Evolutionary conservation across 2,329 filamentous ascomycete species (phyloP).

Genomic region (Mycosphaerella sp.): DNA sequence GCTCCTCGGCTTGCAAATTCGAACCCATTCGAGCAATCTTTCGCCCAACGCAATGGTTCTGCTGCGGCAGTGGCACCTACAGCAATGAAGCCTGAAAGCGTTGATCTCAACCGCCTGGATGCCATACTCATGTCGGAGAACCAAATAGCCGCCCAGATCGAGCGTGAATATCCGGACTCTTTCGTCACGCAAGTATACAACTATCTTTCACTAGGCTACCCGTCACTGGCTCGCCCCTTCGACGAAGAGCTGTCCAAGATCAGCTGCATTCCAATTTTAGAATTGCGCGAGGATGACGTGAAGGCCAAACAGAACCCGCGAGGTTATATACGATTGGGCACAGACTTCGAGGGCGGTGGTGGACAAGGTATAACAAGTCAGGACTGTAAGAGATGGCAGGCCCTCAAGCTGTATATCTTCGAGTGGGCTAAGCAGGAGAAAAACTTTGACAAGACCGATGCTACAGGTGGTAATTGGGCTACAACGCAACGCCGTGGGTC

Average conservation of each 20-base stretch:
- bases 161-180: slow-evolving; percentile 67
- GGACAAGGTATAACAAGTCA: slow-evolving; percentile 39
- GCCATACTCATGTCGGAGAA: slow-evolving; percentile 41
- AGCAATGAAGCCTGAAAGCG: slow-evolving; percentile 25
- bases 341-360: slow-evolving; percentile 46
- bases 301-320: slow-evolving; percentile 50
- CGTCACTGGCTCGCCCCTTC: slow-evolving; percentile 72
- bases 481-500: slow-evolving; percentile 44
- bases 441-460: slow-evolving; percentile 46
- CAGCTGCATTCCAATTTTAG: slow-evolving; percentile 59
- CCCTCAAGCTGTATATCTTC: slow-evolving; percentile 72
- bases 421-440: slow-evolving; percentile 91
- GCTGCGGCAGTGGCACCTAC: slow-evolving; percentile 20
- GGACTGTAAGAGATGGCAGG: slow-evolving; percentile 71
- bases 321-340: slow-evolving; percentile 63
- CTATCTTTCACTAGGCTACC: slow-evolving; percentile 89
- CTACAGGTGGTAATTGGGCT: slow-evolving; percentile 36
- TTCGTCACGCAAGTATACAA: slow-evolving; percentile 98
- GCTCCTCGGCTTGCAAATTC: slow-evolving; percentile 26
- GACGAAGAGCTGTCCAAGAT: slow-evolving; percentile 83
- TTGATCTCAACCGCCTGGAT: slow-evolving; percentile 32
- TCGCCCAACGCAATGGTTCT: slow-evolving; percentile 24
- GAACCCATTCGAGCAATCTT: slow-evolving; percentile 39
- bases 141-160: slow-evolving; percentile 39
- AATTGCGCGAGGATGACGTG: slow-evolving; percentile 67